These are phyloP conservation scores for Flaveria sonorensis DNA, from an alignment of 129 eudicot species.

Conservation along the genomic window DNA sequence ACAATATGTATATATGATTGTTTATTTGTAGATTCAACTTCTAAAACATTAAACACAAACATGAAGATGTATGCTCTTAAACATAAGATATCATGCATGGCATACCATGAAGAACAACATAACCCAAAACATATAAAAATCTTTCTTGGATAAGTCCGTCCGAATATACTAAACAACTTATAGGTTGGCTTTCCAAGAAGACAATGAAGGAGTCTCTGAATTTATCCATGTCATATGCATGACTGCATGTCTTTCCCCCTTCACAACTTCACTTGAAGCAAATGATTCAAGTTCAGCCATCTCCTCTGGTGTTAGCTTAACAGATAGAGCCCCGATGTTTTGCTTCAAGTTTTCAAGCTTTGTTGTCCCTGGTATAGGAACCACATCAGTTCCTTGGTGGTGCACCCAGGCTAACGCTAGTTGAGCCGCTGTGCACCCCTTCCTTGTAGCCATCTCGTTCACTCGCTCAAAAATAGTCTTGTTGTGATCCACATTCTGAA, in stretches of 20 bases:
- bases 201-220: slow-evolving; percentile 57
- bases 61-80: background rate
- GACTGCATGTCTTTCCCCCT: slow-evolving; percentile 46
- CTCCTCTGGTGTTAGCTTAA: slow-evolving; percentile 52
- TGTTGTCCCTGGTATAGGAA: slow-evolving; percentile 70
- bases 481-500: slow-evolving; percentile 55
- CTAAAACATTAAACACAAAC: background rate
- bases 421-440: slow-evolving; percentile 63
- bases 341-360: slow-evolving; percentile 53
- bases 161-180: background rate
- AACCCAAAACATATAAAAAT: too few relatives aligned
- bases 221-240: slow-evolving; percentile 38
- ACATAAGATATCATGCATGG: background rate
- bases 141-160: too few relatives aligned
- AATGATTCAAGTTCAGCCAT: slow-evolving; percentile 45
- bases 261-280: slow-evolving; percentile 41
- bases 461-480: slow-evolving; percentile 44
- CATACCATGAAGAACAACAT: too few relatives aligned
- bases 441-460: slow-evolving; percentile 44
- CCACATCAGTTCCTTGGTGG: slow-evolving; percentile 65
- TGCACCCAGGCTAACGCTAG: slow-evolving; percentile 70
- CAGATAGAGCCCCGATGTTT: slow-evolving; percentile 52
- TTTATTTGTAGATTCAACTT: background rate
- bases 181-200: slow-evolving; percentile 42
- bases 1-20: too few relatives aligned